Conservation (phyloP, 192 early-diverging fungal species). For the Diversispora epigaea region DNA sequence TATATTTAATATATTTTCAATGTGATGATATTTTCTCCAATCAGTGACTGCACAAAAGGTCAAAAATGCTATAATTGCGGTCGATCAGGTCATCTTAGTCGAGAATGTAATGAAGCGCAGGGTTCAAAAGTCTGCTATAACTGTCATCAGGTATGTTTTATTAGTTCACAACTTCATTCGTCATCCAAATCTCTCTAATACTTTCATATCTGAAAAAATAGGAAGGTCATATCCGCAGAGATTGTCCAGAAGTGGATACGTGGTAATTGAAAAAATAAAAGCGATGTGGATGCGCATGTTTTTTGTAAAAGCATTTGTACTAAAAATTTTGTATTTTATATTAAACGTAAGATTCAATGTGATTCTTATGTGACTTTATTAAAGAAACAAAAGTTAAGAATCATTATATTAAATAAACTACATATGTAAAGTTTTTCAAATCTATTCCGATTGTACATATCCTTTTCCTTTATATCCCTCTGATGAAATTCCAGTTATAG, state of each 20-base stretch:
- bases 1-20: not conserved
- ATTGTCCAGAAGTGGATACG: not conserved
- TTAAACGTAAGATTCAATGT: too few species aligned
- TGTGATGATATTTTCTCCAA: not conserved
- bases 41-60: not conserved
- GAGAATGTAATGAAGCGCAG: not conserved
- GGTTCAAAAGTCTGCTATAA: conserved; percentile 20
- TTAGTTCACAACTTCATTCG: not conserved
- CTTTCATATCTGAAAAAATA: not conserved
- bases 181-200: not conserved
- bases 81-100: not conserved
- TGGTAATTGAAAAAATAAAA: not conserved
- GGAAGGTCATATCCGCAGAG: conserved; percentile 11
- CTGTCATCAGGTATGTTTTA: not conserved
- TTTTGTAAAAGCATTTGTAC: not conserved
- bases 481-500: conserved; percentile 75
- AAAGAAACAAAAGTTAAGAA: too few species aligned
- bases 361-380: too few species aligned
- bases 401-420: not conserved
- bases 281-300: not conserved
- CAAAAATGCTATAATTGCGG: conserved; percentile 17
- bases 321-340: too few species aligned
- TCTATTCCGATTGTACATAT: conserved; percentile 42
- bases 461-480: conserved; percentile 78
- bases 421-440: not conserved